Evolutionary conservation across 2,329 filamentous ascomycete species (phyloP).

Genomic region (Paraphoma chrysanthemicola): DNA sequence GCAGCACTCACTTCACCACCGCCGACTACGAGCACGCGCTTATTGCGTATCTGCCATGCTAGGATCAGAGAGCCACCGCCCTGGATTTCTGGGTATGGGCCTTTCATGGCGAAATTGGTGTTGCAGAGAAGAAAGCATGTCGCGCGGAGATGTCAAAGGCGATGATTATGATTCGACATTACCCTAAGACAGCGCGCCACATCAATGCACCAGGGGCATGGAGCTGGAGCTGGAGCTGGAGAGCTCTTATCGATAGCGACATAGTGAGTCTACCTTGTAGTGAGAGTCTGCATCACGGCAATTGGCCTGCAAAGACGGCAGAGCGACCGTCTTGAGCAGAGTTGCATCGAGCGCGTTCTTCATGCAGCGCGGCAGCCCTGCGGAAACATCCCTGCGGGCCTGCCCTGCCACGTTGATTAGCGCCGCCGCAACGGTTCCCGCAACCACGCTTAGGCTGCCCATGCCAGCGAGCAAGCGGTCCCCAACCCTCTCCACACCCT

Average conservation of each 20-base stretch:
- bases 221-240: not conserved
- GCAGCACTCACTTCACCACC: constrained; percentile 80
- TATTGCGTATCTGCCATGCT: constrained; percentile 92
- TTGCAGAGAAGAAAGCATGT: constrained; percentile 21
- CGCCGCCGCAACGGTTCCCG: constrained; percentile 19
- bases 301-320: too few species aligned
- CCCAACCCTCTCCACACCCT: constrained; percentile 23
- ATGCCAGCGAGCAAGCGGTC: constrained; percentile 23
- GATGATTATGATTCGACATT: constrained; percentile 16
- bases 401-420: constrained; percentile 14
- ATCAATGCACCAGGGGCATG: constrained; percentile 3
- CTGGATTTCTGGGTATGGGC: constrained; percentile 78
- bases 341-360: not conserved
- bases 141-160: constrained; percentile 33
- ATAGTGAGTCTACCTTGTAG: not conserved
- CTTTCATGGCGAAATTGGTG: constrained; percentile 51
- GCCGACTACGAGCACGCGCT: constrained; percentile 88
- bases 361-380: constrained; percentile 17
- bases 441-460: constrained; percentile 15
- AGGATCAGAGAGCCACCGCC: constrained; percentile 92
- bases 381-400: constrained; percentile 8
- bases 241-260: constrained; percentile 8
- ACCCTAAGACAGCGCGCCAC: constrained; percentile 19
- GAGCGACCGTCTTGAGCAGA: not conserved
- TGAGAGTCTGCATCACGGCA: too few species aligned